Conservation (phyloP, 106 monocot genomes). For the Dioscorea alata region DNA sequence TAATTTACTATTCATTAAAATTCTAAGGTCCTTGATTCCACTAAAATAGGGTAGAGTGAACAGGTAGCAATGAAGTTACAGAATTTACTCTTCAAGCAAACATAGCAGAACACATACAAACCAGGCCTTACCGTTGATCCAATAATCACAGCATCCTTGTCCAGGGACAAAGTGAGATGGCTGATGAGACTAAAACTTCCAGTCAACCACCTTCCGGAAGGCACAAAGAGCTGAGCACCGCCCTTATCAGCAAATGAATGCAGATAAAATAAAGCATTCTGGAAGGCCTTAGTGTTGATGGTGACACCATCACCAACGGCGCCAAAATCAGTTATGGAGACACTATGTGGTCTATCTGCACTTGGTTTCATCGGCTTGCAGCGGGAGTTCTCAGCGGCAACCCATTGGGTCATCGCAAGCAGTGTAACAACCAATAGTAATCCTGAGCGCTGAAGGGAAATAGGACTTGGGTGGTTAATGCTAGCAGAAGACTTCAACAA, state of each 20-base stretch:
- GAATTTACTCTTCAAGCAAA: no score
- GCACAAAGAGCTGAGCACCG: slow-evolving; percentile 53
- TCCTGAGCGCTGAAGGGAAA: slow-evolving; percentile 15
- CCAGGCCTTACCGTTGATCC: slow-evolving; percentile 38
- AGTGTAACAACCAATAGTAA: slow-evolving; percentile 18
- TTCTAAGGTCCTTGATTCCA: no score
- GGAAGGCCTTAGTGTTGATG: slow-evolving; percentile 48
- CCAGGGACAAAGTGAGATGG: slow-evolving; percentile 51
- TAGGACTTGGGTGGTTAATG: background rate
- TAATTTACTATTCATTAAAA: no score
- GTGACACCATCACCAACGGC: slow-evolving; percentile 59
- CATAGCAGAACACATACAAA: no score
- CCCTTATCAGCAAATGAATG: slow-evolving; percentile 50
- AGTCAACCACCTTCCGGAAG: slow-evolving; percentile 52
- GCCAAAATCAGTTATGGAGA: slow-evolving; percentile 46
- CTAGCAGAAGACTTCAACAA: background rate
- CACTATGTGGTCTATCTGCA: slow-evolving; percentile 36
- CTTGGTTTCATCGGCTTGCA: slow-evolving; percentile 21
- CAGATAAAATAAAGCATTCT: slow-evolving; percentile 53
- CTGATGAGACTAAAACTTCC: slow-evolving; percentile 53
- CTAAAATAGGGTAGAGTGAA: no score
- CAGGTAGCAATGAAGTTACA: no score
- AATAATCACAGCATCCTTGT: slow-evolving; percentile 48
- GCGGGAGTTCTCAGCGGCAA: slow-evolving; percentile 8
- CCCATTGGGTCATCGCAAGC: background rate